Conservation (phyloP, 176 grass and related monocot species). For the Oryza rufipogon region DNA sequence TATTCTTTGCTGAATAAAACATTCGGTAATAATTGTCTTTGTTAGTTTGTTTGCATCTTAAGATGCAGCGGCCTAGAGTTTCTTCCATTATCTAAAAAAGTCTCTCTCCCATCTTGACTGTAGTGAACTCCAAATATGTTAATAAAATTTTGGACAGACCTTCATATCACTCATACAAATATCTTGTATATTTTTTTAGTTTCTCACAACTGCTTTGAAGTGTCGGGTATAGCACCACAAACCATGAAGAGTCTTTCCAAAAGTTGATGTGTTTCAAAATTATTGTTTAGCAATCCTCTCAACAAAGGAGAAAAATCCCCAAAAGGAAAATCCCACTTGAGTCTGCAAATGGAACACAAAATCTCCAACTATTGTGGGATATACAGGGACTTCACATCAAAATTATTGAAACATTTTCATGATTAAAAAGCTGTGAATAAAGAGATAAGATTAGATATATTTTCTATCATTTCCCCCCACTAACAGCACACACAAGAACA, state of each 20-base stretch:
- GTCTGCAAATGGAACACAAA: background rate
- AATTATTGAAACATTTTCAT: constrained; percentile 1
- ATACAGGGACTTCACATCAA: background rate
- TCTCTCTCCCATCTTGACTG: background rate
- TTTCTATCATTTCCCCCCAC: constrained; percentile 6
- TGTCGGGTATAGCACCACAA: background rate
- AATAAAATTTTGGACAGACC: background rate
- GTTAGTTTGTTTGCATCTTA: background rate
- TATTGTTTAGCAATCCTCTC: constrained; percentile 2
- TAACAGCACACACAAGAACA: background rate
- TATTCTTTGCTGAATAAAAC: background rate
- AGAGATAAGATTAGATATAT: background rate
- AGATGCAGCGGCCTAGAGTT: background rate
- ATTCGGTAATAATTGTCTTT: background rate
- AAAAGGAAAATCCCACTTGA: background rate
- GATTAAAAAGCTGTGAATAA: background rate
- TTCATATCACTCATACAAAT: background rate
- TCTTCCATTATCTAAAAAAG: background rate
- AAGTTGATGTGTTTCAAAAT: background rate
- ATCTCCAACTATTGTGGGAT: background rate
- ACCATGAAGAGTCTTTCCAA: background rate
- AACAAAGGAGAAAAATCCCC: background rate
- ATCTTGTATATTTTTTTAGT: background rate
- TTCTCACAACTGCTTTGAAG: background rate
- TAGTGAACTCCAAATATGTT: background rate